Evolutionary conservation across 148 eudicot species (phyloP).

Genomic region (Camellia japonica): DNA sequence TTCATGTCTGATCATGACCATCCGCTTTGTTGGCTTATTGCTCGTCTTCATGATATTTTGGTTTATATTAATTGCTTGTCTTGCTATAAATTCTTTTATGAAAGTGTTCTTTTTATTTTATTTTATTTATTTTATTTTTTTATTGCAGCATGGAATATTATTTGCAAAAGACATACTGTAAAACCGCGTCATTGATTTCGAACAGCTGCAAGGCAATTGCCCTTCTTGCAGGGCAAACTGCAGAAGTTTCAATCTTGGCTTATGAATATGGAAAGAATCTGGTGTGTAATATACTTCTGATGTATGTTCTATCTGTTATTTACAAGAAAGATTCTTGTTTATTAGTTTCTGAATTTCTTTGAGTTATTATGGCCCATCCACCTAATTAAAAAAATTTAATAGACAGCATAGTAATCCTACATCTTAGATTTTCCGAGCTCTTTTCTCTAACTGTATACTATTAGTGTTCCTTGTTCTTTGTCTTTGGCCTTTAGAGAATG

Average conservation of each 20-base stretch:
- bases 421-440: not conserved
- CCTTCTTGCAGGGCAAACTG: constrained; percentile 85
- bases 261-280: constrained; percentile 91
- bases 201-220: constrained; percentile 98
- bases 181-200: constrained; percentile 90
- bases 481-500: not conserved
- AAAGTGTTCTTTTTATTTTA: not conserved
- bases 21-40: not conserved
- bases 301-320: not conserved
- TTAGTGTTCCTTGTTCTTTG: not conserved
- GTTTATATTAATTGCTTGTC: not conserved
- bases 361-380: too few relatives aligned
- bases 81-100: not conserved
- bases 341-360: too few relatives aligned
- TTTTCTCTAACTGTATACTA: not conserved
- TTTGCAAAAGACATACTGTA: constrained; percentile 88
- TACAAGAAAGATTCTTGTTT: not conserved
- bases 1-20: not conserved
- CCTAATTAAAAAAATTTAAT: too few relatives aligned
- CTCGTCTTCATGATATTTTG: not conserved
- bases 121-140: not conserved
- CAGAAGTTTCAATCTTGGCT: constrained; percentile 81
- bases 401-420: too few relatives aligned
- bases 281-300: constrained; percentile 39
- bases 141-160: constrained; percentile 83